These are phyloP conservation scores for Geotrichum carabidarum DNA, from an alignment of 1,139 yeast genomes.

Conservation along the genomic window DNA sequence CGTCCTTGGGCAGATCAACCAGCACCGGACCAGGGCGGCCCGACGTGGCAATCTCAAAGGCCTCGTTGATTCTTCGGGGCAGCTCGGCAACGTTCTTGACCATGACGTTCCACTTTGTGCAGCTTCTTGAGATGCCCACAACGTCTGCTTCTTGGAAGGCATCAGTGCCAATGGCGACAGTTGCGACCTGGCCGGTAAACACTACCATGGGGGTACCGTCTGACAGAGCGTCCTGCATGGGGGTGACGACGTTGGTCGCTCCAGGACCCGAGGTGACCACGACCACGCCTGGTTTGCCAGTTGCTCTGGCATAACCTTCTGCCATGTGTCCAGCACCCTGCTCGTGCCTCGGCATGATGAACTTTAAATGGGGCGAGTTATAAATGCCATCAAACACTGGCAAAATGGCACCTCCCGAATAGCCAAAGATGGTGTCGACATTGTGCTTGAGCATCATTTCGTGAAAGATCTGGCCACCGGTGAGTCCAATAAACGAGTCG, in stretches of 20 bases:
- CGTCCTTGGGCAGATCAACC: constrained; percentile 96
- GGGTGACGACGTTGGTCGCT: constrained; percentile 95
- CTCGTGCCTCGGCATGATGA: constrained; percentile 92
- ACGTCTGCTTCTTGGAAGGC: constrained; percentile 99
- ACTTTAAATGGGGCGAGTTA: constrained; percentile 81
- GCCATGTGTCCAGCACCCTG: constrained; percentile 99
- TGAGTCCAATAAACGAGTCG: constrained; percentile 67
- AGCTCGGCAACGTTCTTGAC: constrained; percentile 90
- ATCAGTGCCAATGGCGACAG: constrained; percentile 93
- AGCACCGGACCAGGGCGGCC: constrained; percentile 99
- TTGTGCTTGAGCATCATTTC: constrained; percentile 97
- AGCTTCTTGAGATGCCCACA: constrained; percentile 90
- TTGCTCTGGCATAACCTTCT: constrained; percentile 94
- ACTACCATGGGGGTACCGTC: constrained; percentile 97
- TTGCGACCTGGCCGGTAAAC: constrained; percentile 97
- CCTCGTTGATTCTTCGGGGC: constrained; percentile 94
- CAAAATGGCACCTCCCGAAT: constrained; percentile 97
- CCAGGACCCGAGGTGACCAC: constrained; percentile 98
- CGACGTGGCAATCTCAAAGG: constrained; percentile 90
- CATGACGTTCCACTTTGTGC: constrained; percentile 99
- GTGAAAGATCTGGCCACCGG: constrained; percentile 97
- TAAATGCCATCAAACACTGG: constrained; percentile 97
- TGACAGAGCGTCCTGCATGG: constrained; percentile 94
- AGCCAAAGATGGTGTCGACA: constrained; percentile 91
- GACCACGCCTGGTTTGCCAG: constrained; percentile 97